Conservation (phyloP, 208 protist species). For the Crithidia thermophila region DNA sequence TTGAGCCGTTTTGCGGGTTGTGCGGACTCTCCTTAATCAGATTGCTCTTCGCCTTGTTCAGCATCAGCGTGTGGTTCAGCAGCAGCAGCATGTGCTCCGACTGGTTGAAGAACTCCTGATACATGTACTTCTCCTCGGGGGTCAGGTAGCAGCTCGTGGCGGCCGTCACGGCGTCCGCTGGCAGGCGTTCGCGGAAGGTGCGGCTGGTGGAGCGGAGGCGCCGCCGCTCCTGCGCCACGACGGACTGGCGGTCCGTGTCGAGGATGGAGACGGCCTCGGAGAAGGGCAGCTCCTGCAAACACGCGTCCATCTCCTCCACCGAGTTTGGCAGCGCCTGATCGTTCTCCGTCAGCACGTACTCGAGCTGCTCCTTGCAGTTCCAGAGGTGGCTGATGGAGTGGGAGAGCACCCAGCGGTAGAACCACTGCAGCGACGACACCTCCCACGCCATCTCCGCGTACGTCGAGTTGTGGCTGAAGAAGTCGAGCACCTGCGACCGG, state of each 20-base stretch:
- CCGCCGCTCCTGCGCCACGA: slow-evolving; percentile 71
- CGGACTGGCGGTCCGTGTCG: slow-evolving; percentile 65
- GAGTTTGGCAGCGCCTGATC: slow-evolving; percentile 41
- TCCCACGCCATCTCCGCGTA: slow-evolving; percentile 75
- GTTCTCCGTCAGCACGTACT: slow-evolving; percentile 75
- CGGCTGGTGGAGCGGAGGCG: slow-evolving; percentile 72
- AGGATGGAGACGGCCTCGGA: slow-evolving; percentile 60
- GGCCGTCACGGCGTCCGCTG: slow-evolving; percentile 50
- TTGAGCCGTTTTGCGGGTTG: not conserved
- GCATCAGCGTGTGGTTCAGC: slow-evolving; percentile 58
- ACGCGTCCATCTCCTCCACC: slow-evolving; percentile 56
- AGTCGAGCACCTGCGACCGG: slow-evolving; percentile 44
- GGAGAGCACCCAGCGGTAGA: slow-evolving; percentile 83
- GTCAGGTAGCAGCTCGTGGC: slow-evolving; percentile 76
- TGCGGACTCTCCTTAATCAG: not conserved
- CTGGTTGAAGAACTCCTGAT: slow-evolving; percentile 88
- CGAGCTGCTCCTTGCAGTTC: slow-evolving; percentile 74
- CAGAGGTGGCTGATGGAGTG: slow-evolving; percentile 77
- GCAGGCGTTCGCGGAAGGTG: slow-evolving; percentile 65
- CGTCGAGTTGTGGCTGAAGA: slow-evolving; percentile 45
- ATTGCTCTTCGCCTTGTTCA: slow-evolving; percentile 35
- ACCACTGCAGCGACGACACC: slow-evolving; percentile 79
- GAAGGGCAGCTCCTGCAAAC: slow-evolving; percentile 51
- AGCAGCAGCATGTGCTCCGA: slow-evolving; percentile 77
- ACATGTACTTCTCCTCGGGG: slow-evolving; percentile 83